A percentile compares a stretch with the other conserved stretches of the same genome.
phyloP scores from a whole-genome alignment of 2,329 filamentous ascomycete species.

The Lasiodiplodia sp. region DNA sequence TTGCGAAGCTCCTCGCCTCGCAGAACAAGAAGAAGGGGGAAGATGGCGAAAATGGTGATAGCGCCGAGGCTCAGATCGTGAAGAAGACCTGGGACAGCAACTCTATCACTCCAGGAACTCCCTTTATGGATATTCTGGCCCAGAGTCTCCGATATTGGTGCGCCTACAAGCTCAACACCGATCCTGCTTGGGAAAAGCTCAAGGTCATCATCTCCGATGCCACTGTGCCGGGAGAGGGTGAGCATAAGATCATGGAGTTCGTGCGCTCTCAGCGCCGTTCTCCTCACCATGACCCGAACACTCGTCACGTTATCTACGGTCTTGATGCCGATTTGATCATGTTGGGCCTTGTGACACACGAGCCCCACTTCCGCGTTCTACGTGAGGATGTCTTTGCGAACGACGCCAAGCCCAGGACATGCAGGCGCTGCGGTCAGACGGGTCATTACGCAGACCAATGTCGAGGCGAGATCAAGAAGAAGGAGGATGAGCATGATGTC shows the following conservation, averaged over 20 bases:
- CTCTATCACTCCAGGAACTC: conserved; percentile 92
- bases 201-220: conserved; percentile 99
- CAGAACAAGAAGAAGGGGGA: conserved; percentile 58
- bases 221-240: conserved; percentile 95
- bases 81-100: conserved; percentile 94
- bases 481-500: conserved; percentile 80
- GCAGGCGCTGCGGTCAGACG: conserved; percentile 88
- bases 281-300: conserved; percentile 93
- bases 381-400: conserved; percentile 97
- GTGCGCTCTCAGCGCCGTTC: conserved; percentile 91
- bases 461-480: conserved; percentile 77
- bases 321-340: conserved; percentile 98
- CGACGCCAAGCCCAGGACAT: conserved; percentile 82
- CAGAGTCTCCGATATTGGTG: conserved; percentile 94
- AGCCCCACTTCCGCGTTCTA: conserved; percentile 94
- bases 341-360: conserved; percentile 95
- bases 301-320: conserved; percentile 96
- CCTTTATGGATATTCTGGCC: conserved; percentile 97
- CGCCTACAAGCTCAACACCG: conserved; percentile 95
- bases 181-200: conserved; percentile 87
- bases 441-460: conserved; percentile 91
- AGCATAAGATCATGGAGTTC: conserved; percentile 99
- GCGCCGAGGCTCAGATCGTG: conserved; percentile 66
- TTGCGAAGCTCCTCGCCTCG: conserved; percentile 78
- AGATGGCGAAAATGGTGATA: conserved; percentile 65